phyloP scores from a whole-genome alignment of 192 early-diverging fungal species.

The Gryganskiella cystojenkinii region DNA sequence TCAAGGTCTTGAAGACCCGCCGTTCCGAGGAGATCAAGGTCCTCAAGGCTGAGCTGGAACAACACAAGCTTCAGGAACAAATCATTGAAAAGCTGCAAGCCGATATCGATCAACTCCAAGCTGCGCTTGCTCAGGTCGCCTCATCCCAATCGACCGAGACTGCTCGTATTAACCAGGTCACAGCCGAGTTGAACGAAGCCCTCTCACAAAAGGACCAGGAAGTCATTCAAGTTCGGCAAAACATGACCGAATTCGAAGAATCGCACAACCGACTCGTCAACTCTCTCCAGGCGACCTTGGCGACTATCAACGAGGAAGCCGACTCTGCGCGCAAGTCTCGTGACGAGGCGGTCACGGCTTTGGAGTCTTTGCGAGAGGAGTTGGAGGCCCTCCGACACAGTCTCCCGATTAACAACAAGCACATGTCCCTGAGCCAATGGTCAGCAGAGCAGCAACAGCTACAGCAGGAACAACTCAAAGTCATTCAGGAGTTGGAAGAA shows the following conservation, averaged over 20 bases:
- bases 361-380: conserved; percentile 40
- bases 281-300: conserved; percentile 43
- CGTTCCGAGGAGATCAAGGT: conserved; percentile 46
- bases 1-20: conserved; percentile 45
- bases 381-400: conserved; percentile 46
- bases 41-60: conserved; percentile 45
- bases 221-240: conserved; percentile 47
- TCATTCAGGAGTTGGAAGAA: conserved; percentile 36
- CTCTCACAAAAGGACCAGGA: conserved; percentile 50
- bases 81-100: conserved; percentile 49
- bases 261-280: conserved; percentile 45
- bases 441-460: conserved; percentile 43
- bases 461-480: conserved; percentile 48
- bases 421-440: conserved; percentile 49
- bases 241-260: conserved; percentile 52
- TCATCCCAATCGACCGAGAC: conserved; percentile 43
- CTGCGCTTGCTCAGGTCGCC: conserved; percentile 33
- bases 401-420: conserved; percentile 45
- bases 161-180: conserved; percentile 48
- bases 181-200: conserved; percentile 48
- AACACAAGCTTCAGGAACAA: conserved; percentile 50
- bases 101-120: conserved; percentile 38
- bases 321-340: conserved; percentile 48
- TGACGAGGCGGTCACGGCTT: conserved; percentile 39
- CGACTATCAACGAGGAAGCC: conserved; percentile 48